Percentiles rank a stretch among this genome's conserved stretches.
Conservation (phyloP, 495 filamentous ascomycete genomes). For the Xylaria grammica region DNA sequence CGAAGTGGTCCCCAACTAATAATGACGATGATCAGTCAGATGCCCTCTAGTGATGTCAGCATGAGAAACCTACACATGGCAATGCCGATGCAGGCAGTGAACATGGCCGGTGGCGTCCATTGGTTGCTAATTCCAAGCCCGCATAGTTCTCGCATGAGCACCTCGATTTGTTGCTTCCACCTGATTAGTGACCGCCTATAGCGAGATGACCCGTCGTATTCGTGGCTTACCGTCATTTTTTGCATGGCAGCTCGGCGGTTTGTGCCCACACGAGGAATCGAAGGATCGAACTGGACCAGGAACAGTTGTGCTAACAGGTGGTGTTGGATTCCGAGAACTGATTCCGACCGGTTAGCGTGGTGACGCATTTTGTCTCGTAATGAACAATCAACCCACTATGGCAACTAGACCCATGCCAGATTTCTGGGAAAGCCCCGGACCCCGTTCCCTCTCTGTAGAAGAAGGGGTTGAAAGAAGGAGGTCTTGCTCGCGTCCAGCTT, state of each 20-base stretch:
- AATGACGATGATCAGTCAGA: conserved; percentile 23
- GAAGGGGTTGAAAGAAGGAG: conserved; percentile 46
- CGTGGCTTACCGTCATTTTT: conserved; percentile 38
- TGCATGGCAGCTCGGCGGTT: conserved; percentile 35
- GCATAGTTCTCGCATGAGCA: conserved; percentile 52
- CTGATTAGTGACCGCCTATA: background rate
- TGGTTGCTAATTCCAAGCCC: conserved; percentile 58
- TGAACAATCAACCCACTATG: conserved; percentile 44
- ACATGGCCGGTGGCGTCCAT: conserved; percentile 58
- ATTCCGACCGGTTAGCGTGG: conserved; percentile 1
- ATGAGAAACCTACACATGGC: conserved; percentile 50
- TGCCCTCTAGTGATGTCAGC: background rate
- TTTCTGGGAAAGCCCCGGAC: conserved; percentile 46
- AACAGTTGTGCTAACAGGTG: conserved; percentile 60
- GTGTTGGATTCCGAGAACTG: conserved; percentile 60
- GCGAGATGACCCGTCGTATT: background rate
- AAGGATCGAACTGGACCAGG: conserved; percentile 49
- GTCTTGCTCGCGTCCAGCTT: conserved; percentile 41
- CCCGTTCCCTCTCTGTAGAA: conserved; percentile 34
- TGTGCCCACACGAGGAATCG: conserved; percentile 42
- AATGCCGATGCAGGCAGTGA: conserved; percentile 60
- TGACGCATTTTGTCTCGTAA: background rate
- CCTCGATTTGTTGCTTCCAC: conserved; percentile 44
- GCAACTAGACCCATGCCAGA: conserved; percentile 54
- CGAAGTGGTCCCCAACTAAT: conserved; percentile 54